Conservation (phyloP, 345 rosid genomes). For the Excoecaria cochinchinensis region DNA sequence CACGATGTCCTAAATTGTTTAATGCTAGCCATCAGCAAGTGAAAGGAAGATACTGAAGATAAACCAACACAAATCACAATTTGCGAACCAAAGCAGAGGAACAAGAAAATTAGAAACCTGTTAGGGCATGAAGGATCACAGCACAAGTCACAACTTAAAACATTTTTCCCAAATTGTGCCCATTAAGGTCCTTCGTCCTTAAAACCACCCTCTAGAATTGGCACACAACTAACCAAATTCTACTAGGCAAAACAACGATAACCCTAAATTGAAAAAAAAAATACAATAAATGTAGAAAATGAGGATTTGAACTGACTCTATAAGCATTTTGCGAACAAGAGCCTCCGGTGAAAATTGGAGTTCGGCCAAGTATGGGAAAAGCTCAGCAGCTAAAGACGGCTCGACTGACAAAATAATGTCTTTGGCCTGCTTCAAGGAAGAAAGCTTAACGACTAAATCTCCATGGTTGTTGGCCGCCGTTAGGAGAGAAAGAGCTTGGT, state of each 20-base stretch:
- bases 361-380: slow-evolving; percentile 71
- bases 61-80: too few species aligned
- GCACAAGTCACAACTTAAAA: too few species aligned
- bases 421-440: slow-evolving; percentile 79
- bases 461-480: slow-evolving; percentile 75
- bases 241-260: not conserved
- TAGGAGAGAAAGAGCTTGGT: slow-evolving; percentile 76
- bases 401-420: slow-evolving; percentile 63
- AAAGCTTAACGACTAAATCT: slow-evolving; percentile 84
- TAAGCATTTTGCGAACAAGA: slow-evolving; percentile 69
- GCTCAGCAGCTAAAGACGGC: slow-evolving; percentile 66
- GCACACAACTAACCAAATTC: slow-evolving; percentile 4
- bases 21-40: too few species aligned
- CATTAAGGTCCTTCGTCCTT: too few species aligned
- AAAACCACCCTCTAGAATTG: not conserved
- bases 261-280: slow-evolving; percentile 4
- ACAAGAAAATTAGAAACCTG: too few species aligned
- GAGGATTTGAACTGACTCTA: slow-evolving; percentile 70
- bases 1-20: too few species aligned
- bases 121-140: too few species aligned
- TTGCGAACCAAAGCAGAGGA: too few species aligned
- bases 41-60: too few species aligned
- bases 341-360: slow-evolving; percentile 73
- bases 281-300: slow-evolving; percentile 7
- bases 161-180: too few species aligned